These are phyloP conservation scores for Angophora floribunda DNA, from an alignment of 345 rosid species.

Conservation along the genomic window DNA sequence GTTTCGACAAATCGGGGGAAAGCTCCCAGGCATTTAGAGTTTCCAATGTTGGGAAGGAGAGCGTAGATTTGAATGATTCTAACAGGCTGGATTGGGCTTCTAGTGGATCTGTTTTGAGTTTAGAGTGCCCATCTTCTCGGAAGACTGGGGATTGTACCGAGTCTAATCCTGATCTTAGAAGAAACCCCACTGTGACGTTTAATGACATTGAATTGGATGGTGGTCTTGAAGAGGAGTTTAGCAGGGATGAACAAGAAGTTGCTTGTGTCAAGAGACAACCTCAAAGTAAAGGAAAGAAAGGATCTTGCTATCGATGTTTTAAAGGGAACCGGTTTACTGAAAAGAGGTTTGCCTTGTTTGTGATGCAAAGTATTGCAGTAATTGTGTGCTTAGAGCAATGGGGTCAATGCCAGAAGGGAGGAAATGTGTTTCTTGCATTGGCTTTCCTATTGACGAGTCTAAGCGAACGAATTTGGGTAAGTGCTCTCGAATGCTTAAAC, in stretches of 20 bases:
- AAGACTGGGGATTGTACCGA: constrained; percentile 47
- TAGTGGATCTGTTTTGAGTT: constrained; percentile 69
- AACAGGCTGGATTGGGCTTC: constrained; percentile 72
- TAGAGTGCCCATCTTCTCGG: constrained; percentile 83
- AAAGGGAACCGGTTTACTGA: constrained; percentile 89
- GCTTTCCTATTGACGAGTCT: constrained; percentile 71
- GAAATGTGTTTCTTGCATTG: constrained; percentile 91
- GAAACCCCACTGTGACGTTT: constrained; percentile 62
- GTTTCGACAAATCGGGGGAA: constrained; percentile 52
- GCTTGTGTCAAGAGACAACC: constrained; percentile 37
- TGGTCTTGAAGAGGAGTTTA: constrained; percentile 28
- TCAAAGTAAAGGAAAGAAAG: constrained; percentile 73
- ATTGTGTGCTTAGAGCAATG: constrained; percentile 97
- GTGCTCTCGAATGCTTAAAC: constrained; percentile 91
- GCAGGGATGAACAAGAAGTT: constrained; percentile 28
- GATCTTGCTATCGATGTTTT: constrained; percentile 81
- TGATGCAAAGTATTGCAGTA: constrained; percentile 86
- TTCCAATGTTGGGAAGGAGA: constrained; percentile 28
- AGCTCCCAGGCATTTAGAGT: constrained; percentile 34
- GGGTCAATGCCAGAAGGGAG: constrained; percentile 99
- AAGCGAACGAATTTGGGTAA: constrained; percentile 73
- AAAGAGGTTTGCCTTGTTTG: constrained; percentile 97
- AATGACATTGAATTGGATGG: constrained; percentile 59
- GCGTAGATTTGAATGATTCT: constrained; percentile 32
- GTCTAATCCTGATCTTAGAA: constrained; percentile 28